Conservation (phyloP, 1,284 basidiomycete genomes). For the Meripilus lineatus region DNA sequence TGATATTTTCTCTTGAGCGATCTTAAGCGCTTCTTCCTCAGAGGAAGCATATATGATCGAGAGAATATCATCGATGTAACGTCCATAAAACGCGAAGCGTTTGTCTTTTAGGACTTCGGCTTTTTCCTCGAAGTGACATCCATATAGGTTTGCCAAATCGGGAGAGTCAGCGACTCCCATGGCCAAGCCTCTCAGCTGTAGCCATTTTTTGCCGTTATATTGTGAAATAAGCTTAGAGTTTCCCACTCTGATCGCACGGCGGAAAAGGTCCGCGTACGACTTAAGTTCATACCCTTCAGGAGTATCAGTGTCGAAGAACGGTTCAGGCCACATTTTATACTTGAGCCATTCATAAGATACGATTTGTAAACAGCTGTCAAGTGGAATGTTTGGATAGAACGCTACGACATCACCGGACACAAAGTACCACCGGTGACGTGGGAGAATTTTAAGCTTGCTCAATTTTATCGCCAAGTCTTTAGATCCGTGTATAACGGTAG, state of each 20-base stretch:
- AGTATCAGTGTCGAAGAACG: background rate
- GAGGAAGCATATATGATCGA: background rate
- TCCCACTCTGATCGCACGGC: background rate
- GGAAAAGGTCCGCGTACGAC: background rate
- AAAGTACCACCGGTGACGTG: background rate
- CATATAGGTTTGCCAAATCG: conserved; percentile 31
- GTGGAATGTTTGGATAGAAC: conserved; percentile 6
- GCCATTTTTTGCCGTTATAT: background rate
- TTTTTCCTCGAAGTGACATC: conserved; percentile 19
- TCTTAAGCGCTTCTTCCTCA: background rate
- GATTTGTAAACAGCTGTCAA: background rate
- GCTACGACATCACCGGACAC: conserved; percentile 4
- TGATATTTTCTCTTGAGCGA: conserved; percentile 33
- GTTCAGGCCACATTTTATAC: background rate
- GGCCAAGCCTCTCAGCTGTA: conserved; percentile 21
- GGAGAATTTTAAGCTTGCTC: background rate
- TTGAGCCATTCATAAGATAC: background rate
- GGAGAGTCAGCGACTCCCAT: conserved; percentile 31
- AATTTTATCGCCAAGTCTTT: conserved; percentile 4
- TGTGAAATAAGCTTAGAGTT: background rate
- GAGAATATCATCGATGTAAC: background rate
- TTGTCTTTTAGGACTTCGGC: background rate
- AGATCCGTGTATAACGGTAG: conserved; percentile 6
- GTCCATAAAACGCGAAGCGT: background rate
- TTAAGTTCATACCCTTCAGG: background rate